A percentile compares a stretch with the other conserved stretches of the same genome.
Evolutionary conservation across 768 basidiomycete genomes (phyloP).

Genomic region (Rhizopogon vesiculosus): DNA sequence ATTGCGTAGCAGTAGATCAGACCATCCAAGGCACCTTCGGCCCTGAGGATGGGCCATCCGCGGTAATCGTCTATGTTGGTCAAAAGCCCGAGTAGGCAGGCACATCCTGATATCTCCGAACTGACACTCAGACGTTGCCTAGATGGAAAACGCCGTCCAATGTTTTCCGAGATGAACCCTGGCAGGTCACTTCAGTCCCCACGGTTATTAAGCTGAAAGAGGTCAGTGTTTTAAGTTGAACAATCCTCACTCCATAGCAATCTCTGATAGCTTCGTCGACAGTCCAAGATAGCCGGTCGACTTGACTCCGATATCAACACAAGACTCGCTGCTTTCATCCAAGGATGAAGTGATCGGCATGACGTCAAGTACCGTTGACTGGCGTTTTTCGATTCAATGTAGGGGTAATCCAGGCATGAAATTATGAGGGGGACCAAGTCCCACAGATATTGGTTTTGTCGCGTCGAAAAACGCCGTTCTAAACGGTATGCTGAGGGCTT

Average conservation of each 20-base stretch:
- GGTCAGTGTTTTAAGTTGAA: constrained; percentile 33
- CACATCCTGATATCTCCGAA: neutral
- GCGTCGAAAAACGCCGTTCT: too few relatives aligned
- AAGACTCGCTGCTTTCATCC: neutral
- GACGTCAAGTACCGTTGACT: too few relatives aligned
- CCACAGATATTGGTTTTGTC: too few relatives aligned
- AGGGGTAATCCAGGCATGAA: too few relatives aligned
- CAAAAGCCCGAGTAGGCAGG: constrained; percentile 52
- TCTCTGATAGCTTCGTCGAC: neutral
- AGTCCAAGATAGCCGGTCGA: neutral
- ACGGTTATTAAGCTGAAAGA: constrained; percentile 60
- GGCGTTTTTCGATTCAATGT: neutral
- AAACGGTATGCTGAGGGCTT: too few relatives aligned
- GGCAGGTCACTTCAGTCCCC: constrained; percentile 56
- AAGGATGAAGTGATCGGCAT: neutral
- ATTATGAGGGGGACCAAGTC: too few relatives aligned
- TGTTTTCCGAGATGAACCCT: constrained; percentile 56
- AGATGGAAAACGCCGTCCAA: constrained; percentile 68
- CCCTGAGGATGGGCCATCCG: constrained; percentile 40
- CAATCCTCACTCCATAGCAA: neutral
- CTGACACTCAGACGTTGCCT: neutral
- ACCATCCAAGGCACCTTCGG: constrained; percentile 49
- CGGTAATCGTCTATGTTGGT: constrained; percentile 65
- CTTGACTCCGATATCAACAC: neutral
- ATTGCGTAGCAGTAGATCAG: constrained; percentile 60